phyloP scores from a whole-genome alignment of 2,329 filamentous ascomycete genomes.

The Aphanocladium album region DNA sequence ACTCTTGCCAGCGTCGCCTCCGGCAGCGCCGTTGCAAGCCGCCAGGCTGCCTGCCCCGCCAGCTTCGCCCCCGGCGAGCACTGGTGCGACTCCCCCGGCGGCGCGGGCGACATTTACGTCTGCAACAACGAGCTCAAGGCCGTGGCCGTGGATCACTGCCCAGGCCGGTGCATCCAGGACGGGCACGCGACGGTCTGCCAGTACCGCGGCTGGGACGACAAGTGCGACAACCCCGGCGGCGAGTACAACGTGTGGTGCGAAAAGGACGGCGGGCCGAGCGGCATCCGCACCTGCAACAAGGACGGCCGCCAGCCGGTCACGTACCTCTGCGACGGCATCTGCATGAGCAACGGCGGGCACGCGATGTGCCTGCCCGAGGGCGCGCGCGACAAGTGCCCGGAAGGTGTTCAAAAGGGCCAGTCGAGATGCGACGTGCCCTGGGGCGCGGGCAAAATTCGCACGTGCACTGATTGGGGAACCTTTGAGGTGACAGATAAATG shows the following conservation, averaged over 20 bases:
- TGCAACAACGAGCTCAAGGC: not conserved
- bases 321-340: not conserved
- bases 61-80: not conserved
- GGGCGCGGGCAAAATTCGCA: not conserved
- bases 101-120: not conserved
- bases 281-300: not conserved
- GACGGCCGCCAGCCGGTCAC: not conserved
- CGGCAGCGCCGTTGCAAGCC: too few relatives aligned
- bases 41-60: too few relatives aligned
- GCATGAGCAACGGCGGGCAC: not conserved
- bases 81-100: not conserved
- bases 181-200: not conserved
- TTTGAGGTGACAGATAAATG: not conserved
- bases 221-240: not conserved
- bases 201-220: not conserved
- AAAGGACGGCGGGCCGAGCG: not conserved
- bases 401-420: not conserved
- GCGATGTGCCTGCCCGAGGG: not conserved
- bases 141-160: not conserved
- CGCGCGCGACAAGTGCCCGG: not conserved
- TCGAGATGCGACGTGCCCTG: not conserved
- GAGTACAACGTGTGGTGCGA: conserved; percentile 5
- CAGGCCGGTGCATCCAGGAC: not conserved
- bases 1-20: too few relatives aligned
- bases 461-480: conserved; percentile 1